Evolutionary conservation across 2,329 filamentous ascomycete genomes (phyloP), one percentile per base, ranked within the genome.

Genomic region (Calonectria pteridis): DNA sequence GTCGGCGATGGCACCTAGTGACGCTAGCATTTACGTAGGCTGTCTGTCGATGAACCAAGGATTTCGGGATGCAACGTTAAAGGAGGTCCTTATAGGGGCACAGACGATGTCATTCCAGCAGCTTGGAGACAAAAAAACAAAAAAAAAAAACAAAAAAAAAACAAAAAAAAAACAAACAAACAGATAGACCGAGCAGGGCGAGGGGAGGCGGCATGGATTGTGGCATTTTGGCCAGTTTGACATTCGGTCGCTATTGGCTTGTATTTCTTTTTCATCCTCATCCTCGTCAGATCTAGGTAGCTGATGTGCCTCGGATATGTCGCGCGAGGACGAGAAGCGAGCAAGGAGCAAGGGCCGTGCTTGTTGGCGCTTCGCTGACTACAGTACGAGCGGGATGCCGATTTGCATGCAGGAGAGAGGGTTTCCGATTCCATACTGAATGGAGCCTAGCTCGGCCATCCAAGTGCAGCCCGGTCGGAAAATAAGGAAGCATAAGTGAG

Each of bases 21-120:
- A 67, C 51, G 65, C 50, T 43, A 46, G 65, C 53, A 51, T 51
- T 18, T 23, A 49, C 50, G 51, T 40, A 67, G 65, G 49, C 40
- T 35, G 63, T 62, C 50, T 67, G 33, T 59, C 31, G 55, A 59
- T 35, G 55, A 59, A 59, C 55, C 55, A 59, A 59, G 55, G 31
- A 59, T 59, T 59, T 37, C 55, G 55, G 55, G 55, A 59, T 59
- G 55, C 55, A 59, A 59, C 55, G 55, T 59, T 59, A 59, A 59
- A 59, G 55, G 55, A 59, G 55, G 55, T 59, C 35, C 55, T 59
- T 53, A 71, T 62, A 67, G 69, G 63, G 69, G 69, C 63, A 67
- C 55, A 62, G 53, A 43, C 63, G 46, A 62, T 71, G 40, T 49
- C 69, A 67, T 71, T 71, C 63, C 51, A 63, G 63, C 51, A 58